Conservation (phyloP, 2,329 filamentous ascomycete species). For the Zasmidium angulare region DNA sequence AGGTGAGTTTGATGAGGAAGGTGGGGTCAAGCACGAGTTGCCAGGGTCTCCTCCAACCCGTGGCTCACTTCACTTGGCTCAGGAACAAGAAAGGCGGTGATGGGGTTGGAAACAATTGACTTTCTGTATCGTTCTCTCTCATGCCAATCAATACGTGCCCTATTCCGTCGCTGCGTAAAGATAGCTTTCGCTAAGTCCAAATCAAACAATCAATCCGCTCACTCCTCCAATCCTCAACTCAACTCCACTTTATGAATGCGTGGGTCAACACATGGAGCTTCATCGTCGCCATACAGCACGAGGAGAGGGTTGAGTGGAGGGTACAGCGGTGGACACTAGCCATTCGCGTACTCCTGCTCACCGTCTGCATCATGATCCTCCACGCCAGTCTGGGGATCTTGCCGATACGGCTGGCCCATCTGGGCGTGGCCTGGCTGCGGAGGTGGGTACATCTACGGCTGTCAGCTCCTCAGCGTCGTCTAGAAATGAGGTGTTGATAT, state of each 20-base stretch:
- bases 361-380: conserved; percentile 46
- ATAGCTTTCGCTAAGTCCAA: no score
- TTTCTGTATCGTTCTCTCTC: no score
- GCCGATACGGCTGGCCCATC: conserved; percentile 45
- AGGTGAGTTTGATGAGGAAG: conserved; percentile 1
- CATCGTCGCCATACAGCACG: neutral
- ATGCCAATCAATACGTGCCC: no score
- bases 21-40: neutral
- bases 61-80: neutral
- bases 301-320: neutral
- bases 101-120: no score
- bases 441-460: conserved; percentile 25
- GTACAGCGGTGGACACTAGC: conserved; percentile 15
- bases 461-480: conserved; percentile 21
- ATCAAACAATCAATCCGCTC: neutral
- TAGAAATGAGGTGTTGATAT: neutral
- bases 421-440: conserved; percentile 25
- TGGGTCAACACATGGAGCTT: neutral
- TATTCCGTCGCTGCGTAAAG: no score
- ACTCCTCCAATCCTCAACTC: neutral
- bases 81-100: no score
- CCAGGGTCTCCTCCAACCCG: neutral
- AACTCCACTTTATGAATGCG: neutral
- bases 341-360: conserved; percentile 41
- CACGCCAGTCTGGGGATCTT: conserved; percentile 38